Conservation (phyloP, 1,284 basidiomycete species). For the Vanrija humicola region DNA sequence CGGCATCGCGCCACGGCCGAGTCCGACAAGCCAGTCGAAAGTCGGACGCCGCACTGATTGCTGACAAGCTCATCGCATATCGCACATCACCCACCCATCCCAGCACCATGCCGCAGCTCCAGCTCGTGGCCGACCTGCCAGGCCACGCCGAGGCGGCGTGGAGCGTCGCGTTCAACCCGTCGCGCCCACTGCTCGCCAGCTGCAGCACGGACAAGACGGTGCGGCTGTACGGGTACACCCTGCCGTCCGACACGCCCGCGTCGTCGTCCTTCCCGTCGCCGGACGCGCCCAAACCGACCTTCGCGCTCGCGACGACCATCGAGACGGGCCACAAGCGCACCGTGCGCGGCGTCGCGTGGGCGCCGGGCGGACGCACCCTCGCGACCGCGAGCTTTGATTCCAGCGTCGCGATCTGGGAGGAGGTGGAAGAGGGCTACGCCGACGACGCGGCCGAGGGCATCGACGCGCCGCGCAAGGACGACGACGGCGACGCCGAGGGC, state of each 20-base stretch:
- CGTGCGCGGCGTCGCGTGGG: constrained; percentile 85
- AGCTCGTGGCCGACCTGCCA: constrained; percentile 38
- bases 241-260: constrained; percentile 23
- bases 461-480: constrained; percentile 49
- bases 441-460: constrained; percentile 31
- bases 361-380: constrained; percentile 80
- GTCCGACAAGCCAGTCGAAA: too few relatives aligned
- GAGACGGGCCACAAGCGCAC: constrained; percentile 84
- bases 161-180: constrained; percentile 88
- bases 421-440: constrained; percentile 53
- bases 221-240: constrained; percentile 70
- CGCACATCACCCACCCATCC: not conserved
- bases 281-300: constrained; percentile 44
- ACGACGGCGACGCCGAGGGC: constrained; percentile 33
- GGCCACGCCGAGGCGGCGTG: constrained; percentile 85
- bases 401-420: constrained; percentile 88
- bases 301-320: constrained; percentile 62
- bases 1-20: too few relatives aligned
- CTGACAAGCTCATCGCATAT: too few relatives aligned
- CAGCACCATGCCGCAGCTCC: constrained; percentile 33
- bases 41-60: too few relatives aligned
- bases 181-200: constrained; percentile 75
- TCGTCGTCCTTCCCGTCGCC: constrained; percentile 22
- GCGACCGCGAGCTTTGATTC: constrained; percentile 95
- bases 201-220: constrained; percentile 94